phyloP scores from a whole-genome alignment of 2,329 filamentous ascomycete species.

The Trichoderma breve region DNA sequence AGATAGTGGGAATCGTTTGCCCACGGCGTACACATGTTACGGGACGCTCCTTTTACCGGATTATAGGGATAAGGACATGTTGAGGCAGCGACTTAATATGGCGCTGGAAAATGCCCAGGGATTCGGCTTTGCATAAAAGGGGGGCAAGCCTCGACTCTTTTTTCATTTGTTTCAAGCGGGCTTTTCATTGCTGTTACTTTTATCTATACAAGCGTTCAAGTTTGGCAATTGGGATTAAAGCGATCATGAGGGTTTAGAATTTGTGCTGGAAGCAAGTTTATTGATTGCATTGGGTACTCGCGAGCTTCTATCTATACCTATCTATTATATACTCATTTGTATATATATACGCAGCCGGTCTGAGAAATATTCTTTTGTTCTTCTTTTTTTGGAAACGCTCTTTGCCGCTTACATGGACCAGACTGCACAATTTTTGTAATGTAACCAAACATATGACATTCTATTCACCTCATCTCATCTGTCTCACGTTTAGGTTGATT shows the following conservation, averaged over 20 bases:
- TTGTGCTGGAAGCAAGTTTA: not conserved
- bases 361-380: not conserved
- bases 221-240: not conserved
- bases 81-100: conserved; percentile 74
- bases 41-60: conserved; percentile 82
- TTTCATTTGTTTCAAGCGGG: not conserved
- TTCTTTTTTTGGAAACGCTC: not conserved
- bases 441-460: not conserved
- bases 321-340: not conserved
- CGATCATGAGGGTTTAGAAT: not conserved
- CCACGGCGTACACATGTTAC: conserved; percentile 91
- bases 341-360: not conserved
- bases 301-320: not conserved
- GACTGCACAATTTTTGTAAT: not conserved
- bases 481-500: conserved; percentile 88
- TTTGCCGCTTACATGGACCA: not conserved
- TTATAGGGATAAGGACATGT: conserved; percentile 67
- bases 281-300: not conserved
- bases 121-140: conserved; percentile 72
- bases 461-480: conserved; percentile 68
- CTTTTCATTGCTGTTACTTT: not conserved
- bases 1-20: conserved; percentile 57
- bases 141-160: not conserved
- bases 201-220: not conserved
- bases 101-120: conserved; percentile 86